phyloP scores from a whole-genome alignment of 1,139 yeast species.

The Saccharomycopsis hybrid region DNA sequence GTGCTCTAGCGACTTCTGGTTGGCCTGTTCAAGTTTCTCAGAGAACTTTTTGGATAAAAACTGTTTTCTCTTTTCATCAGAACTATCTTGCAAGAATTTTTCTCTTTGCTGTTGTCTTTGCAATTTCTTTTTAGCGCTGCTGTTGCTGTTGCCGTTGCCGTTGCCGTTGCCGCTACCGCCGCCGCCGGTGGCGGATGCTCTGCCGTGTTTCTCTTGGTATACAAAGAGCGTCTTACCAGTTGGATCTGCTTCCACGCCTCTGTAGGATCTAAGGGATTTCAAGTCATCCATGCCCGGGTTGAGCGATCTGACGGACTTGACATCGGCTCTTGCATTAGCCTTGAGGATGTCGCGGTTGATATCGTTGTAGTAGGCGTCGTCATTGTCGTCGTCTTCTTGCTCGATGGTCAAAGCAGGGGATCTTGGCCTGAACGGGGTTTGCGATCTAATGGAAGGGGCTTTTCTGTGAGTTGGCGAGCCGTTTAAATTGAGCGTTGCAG shows the following conservation, averaged over 20 bases:
- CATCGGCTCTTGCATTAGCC: slow-evolving; percentile 17
- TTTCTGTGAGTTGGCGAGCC: background rate
- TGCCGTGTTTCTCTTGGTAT: slow-evolving; percentile 9
- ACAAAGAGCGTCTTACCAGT: slow-evolving; percentile 19
- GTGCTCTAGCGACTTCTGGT: slow-evolving; percentile 7
- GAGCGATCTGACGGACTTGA: slow-evolving; percentile 10
- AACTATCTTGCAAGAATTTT: slow-evolving; percentile 7
- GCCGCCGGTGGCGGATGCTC: background rate
- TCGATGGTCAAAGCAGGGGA: slow-evolving; percentile 12
- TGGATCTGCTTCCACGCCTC: slow-evolving; percentile 17
- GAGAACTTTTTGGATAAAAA: slow-evolving; percentile 7
- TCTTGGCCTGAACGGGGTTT: background rate
- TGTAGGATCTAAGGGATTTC: slow-evolving; percentile 9
- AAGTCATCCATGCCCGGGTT: slow-evolving; percentile 1
- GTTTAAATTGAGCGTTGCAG: no score
- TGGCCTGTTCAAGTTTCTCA: slow-evolving; percentile 1
- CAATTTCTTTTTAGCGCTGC: slow-evolving; percentile 2
- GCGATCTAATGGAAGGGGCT: background rate
- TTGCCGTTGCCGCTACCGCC: background rate
- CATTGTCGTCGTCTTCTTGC: slow-evolving; percentile 4
- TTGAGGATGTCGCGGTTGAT: slow-evolving; percentile 14
- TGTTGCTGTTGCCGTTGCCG: background rate
- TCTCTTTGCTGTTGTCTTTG: slow-evolving; percentile 1
- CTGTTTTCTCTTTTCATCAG: slow-evolving; percentile 14
- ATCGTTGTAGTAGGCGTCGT: slow-evolving; percentile 15